Conservation (phyloP, 1,284 basidiomycete species). For the Tylopilus orsonianus region DNA sequence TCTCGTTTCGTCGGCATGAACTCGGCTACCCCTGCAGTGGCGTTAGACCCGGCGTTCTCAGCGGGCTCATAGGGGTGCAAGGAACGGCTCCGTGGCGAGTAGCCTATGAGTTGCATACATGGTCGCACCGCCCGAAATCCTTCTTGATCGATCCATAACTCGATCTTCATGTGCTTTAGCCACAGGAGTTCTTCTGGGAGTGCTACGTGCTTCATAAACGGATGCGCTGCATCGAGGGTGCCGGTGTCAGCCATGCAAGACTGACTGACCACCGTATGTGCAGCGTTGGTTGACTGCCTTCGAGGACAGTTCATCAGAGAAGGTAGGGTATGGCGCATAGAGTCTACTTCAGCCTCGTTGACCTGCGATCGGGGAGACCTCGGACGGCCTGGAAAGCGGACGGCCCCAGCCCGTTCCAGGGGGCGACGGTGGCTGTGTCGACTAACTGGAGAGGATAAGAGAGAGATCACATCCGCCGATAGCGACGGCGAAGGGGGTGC, state of each 20-base stretch:
- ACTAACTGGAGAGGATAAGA: constrained; percentile 19
- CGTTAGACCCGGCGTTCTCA: constrained; percentile 24
- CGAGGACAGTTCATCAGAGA: constrained; percentile 9
- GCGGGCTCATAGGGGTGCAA: constrained; percentile 30
- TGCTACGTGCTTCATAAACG: constrained; percentile 14
- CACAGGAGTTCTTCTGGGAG: constrained; percentile 46
- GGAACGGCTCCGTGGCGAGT: constrained; percentile 38
- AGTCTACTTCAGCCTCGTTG: constrained; percentile 18
- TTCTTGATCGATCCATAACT: constrained; percentile 79
- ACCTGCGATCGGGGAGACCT: constrained; percentile 25
- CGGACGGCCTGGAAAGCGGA: constrained; percentile 28
- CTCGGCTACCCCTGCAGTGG: constrained; percentile 47
- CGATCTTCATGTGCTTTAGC: constrained; percentile 54
- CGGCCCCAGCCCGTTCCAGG: constrained; percentile 32
- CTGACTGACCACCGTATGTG: constrained; percentile 1
- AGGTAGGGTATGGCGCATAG: background rate
- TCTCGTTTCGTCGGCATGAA: constrained; percentile 63
- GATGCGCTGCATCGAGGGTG: constrained; percentile 13
- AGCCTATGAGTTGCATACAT: constrained; percentile 57
- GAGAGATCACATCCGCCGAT: constrained; percentile 27
- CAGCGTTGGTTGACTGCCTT: constrained; percentile 14
- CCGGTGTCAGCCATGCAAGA: constrained; percentile 7
- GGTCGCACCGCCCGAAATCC: constrained; percentile 65
- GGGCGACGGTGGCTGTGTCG: constrained; percentile 30
- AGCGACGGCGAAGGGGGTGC: constrained; percentile 33